A percentile compares a stretch with the other conserved stretches of the same genome.
Conservation (phyloP, 371 early-diverging fungal species). For the Smittium culicis region DNA sequence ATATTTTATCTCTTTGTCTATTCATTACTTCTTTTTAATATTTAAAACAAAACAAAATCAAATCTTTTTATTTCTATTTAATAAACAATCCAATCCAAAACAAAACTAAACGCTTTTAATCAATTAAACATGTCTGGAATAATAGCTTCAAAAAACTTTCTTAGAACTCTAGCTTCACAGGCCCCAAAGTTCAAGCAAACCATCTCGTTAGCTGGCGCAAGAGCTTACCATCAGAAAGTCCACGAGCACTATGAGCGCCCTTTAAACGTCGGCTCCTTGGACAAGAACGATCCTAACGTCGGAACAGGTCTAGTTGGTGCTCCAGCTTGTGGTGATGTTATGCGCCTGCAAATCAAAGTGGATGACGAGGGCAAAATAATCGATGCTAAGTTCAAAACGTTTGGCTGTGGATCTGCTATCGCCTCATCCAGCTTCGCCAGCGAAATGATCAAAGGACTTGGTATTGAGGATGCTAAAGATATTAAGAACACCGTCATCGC, state of each 20-base stretch:
- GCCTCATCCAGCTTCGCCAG: conserved; percentile 89
- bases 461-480: conserved; percentile 73
- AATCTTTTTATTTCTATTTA: too few species aligned
- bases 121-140: background rate
- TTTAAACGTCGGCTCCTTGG: conserved; percentile 93
- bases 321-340: conserved; percentile 99
- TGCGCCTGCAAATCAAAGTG: conserved; percentile 97
- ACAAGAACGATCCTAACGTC: conserved; percentile 67
- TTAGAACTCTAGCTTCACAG: background rate
- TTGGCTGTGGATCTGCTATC: conserved; percentile 99
- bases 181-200: background rate
- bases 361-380: conserved; percentile 77
- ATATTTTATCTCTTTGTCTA: too few species aligned
- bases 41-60: too few species aligned
- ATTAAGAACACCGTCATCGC: conserved; percentile 97
- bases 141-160: background rate
- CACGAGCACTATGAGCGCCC: conserved; percentile 93
- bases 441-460: conserved; percentile 88
- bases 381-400: conserved; percentile 98
- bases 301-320: conserved; percentile 99
- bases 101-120: too few species aligned
- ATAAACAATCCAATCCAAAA: too few species aligned
- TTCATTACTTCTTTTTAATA: too few species aligned
- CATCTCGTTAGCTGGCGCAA: conserved; percentile 15
- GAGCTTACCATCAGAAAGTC: conserved; percentile 58